Percentiles rank a stretch among this genome's conserved stretches.
These are phyloP conservation scores for Cadophora malorum DNA, from an alignment of 2,329 filamentous ascomycete species.

Conservation along the genomic window DNA sequence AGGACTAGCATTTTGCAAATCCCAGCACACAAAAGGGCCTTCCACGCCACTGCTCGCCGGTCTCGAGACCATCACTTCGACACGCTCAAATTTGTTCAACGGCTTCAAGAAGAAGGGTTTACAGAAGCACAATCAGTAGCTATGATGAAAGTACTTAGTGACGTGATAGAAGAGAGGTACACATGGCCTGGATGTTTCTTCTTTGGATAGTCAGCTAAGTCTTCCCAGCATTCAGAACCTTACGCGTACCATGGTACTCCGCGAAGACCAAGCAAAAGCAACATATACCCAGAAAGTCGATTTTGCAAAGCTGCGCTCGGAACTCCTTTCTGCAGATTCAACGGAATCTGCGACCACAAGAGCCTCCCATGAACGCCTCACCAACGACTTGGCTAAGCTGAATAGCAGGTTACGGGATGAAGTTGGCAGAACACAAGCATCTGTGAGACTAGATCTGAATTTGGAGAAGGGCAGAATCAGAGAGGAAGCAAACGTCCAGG, in stretches of 20 bases:
- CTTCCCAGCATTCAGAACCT: slow-evolving; percentile 84
- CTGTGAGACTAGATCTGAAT: slow-evolving; percentile 90
- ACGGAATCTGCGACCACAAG: slow-evolving; percentile 90
- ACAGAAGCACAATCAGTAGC: slow-evolving; percentile 94
- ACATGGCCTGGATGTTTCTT: background rate
- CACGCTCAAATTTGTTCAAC: slow-evolving; percentile 95
- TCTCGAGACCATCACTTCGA: slow-evolving; percentile 93
- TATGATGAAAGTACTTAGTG: slow-evolving; percentile 98
- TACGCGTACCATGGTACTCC: slow-evolving; percentile 95
- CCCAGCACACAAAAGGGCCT: slow-evolving; percentile 50
- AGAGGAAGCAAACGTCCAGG: slow-evolving; percentile 94
- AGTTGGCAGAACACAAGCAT: slow-evolving; percentile 91
- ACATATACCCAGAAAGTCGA: slow-evolving; percentile 91
- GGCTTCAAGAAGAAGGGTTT: slow-evolving; percentile 88
- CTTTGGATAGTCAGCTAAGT: slow-evolving; percentile 23
- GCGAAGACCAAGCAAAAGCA: slow-evolving; percentile 87
- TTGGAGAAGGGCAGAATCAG: slow-evolving; percentile 95
- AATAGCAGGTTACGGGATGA: slow-evolving; percentile 90
- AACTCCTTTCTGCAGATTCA: slow-evolving; percentile 89
- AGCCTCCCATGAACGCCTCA: slow-evolving; percentile 87
- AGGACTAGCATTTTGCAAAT: slow-evolving; percentile 35
- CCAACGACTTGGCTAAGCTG: slow-evolving; percentile 93
- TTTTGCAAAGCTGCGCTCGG: slow-evolving; percentile 94
- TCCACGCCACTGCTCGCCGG: slow-evolving; percentile 70
- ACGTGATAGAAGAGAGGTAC: slow-evolving; percentile 94